A percentile compares a stretch with the other conserved stretches of the same genome.
Conservation (phyloP, 345 rosid species). For the Hibiscus trionum region DNA sequence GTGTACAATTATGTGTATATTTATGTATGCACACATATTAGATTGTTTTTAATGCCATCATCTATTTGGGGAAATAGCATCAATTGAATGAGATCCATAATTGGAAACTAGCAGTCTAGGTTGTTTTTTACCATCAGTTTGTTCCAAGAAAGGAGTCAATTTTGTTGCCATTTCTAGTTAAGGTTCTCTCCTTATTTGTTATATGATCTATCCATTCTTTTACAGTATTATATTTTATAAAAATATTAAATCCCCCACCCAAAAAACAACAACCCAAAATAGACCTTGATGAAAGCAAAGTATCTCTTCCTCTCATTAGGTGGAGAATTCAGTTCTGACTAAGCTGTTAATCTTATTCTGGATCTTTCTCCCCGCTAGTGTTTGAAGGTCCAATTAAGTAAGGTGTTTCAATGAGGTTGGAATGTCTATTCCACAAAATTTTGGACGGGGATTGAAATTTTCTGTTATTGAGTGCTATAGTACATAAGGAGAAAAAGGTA, state of each 20-base stretch:
- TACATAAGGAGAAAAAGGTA: neutral
- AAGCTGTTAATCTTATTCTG: neutral
- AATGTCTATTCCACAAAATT: neutral
- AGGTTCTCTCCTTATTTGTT: neutral
- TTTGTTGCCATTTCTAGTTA: neutral
- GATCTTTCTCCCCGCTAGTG: neutral
- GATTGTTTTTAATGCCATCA: neutral
- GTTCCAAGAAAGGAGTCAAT: neutral
- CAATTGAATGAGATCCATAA: neutral
- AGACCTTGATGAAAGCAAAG: too few relatives aligned
- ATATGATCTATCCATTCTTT: neutral
- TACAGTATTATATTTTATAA: neutral
- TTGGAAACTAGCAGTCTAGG: neutral
- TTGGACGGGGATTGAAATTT: neutral
- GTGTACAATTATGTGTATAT: neutral
- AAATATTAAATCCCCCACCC: neutral
- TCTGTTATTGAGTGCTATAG: neutral
- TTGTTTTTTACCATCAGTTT: neutral
- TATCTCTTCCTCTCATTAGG: neutral
- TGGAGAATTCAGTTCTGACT: neutral
- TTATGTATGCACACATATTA: neutral
- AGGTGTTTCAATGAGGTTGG: neutral
- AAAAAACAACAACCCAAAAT: too few relatives aligned
- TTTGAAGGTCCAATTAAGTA: neutral
- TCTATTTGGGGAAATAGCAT: neutral